Evolutionary conservation across 179 eudicot species (phyloP), one percentile per base, ranked within the genome.

Genomic region (Silene noctiflora): DNA sequence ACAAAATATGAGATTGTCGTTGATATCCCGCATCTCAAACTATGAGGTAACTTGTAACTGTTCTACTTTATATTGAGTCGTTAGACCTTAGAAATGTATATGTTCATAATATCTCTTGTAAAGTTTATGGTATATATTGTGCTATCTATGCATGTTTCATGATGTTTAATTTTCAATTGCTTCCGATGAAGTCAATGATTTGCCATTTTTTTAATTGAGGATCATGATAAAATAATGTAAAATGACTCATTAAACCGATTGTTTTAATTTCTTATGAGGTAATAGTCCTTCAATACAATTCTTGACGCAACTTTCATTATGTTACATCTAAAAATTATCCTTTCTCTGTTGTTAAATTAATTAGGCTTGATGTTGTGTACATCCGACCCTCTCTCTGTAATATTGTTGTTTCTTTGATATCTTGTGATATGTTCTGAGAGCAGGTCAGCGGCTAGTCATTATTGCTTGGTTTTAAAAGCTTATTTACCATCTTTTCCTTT

Each of bases 111-210:
- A 58, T 44, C 27, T 20, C 27, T n/a, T 71, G 22, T 17, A 22
- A 51, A 71, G 22, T 25, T 71, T 71, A 14, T 71, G 60, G 74
- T 71, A 48, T 71, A 4, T 67, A 67, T 48, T 62, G 10, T 46
- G 14, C 14, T 9, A 46, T 46, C 53, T 22, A 44, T 69, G n/a
- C n/a, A n/a, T n/a, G n/a, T n/a, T n/a, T n/a, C n/a, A n/a, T n/a
- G 58, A 46, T 69, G 59, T 25, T 25, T 25, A 25, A 19, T 5
- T 60, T 60, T 60, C 21, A 5, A 19, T 22, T 60, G 12, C 21
- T 60, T 4, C 12, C 8, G 64, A 2, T 60, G n/a, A 19, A 22
- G 21, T 60, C 64, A 13, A 9, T 5, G 14, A 46, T 9, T 46
- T 46, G 14, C 48, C 48, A 11, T 2, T 44, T 44, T 13, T 9